Conservation (phyloP, 2,329 filamentous ascomycete species). For the Fusarium longipes region DNA sequence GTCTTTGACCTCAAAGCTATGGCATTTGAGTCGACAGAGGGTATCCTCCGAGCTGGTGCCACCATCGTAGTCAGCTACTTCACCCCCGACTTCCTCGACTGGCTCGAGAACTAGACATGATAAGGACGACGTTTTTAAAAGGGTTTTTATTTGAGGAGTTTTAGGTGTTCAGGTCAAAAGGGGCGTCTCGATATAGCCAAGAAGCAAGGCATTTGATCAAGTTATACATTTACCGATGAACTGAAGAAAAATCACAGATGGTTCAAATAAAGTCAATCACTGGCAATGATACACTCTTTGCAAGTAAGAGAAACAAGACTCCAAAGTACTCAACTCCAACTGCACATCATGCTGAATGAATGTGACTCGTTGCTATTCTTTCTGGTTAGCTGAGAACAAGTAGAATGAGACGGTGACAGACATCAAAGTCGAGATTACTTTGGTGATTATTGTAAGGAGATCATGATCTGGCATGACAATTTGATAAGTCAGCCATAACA, state of each 20-base stretch:
- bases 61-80: conserved; percentile 96
- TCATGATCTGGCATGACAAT: not conserved
- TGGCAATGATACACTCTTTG: not conserved
- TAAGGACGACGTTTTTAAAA: conserved; percentile 19
- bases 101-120: conserved; percentile 64
- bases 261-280: conserved; percentile 1
- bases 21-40: conserved; percentile 94
- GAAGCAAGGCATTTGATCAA: conserved; percentile 16
- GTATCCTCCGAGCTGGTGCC: conserved; percentile 91
- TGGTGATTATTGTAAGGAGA: not conserved
- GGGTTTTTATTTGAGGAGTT: conserved; percentile 21
- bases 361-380: not conserved
- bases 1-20: conserved; percentile 96
- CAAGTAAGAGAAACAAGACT: not conserved
- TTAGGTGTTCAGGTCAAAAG: conserved; percentile 16
- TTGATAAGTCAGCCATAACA: not conserved
- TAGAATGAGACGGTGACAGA: not conserved
- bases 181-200: conserved; percentile 19
- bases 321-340: not conserved
- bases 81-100: conserved; percentile 81
- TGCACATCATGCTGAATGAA: not conserved
- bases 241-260: not conserved
- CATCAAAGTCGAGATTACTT: not conserved
- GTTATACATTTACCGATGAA: conserved; percentile 1
- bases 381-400: no score